These are phyloP conservation scores for Fagopyrum esculentum DNA, from an alignment of 148 eudicot genomes.

Conservation along the genomic window DNA sequence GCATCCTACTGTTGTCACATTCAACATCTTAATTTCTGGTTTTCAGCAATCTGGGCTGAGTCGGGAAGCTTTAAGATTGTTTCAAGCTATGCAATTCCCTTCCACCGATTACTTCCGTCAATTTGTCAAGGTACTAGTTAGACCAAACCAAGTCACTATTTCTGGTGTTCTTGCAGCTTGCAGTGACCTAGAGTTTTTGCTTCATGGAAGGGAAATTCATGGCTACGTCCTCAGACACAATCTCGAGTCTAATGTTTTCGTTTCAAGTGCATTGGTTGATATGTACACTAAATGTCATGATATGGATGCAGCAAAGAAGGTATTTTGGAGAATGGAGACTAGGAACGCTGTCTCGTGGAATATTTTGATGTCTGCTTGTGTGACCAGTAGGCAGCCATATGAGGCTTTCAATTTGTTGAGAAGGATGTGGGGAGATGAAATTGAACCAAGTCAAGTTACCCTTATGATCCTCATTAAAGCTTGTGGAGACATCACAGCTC, in stretches of 20 bases:
- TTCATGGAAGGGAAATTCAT: constrained; percentile 46
- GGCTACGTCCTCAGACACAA: constrained; percentile 28
- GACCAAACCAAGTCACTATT: constrained; percentile 32
- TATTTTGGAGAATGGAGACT: constrained; percentile 34
- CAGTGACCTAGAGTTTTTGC: constrained; percentile 31
- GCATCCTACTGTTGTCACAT: constrained; percentile 34
- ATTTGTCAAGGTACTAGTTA: constrained; percentile 14
- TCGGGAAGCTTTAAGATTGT: constrained; percentile 38
- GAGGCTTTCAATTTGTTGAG: constrained; percentile 30
- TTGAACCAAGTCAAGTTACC: constrained; percentile 32
- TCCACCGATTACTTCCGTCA: constrained; percentile 13
- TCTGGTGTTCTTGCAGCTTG: constrained; percentile 50
- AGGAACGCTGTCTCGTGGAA: constrained; percentile 49
- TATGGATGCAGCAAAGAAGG: constrained; percentile 31
- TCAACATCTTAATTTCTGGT: constrained; percentile 42
- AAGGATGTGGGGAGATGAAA: constrained; percentile 32
- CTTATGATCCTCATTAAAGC: constrained; percentile 40
- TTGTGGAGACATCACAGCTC: constrained; percentile 35
- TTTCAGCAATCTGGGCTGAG: constrained; percentile 39
- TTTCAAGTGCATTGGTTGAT: constrained; percentile 47
- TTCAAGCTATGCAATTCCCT: constrained; percentile 41
- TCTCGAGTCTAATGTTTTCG: constrained; percentile 32
- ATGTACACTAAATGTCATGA: constrained; percentile 49
- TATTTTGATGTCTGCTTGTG: constrained; percentile 34
- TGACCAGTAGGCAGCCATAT: constrained; percentile 19